These are phyloP conservation scores for Candida dajiaensis DNA, from an alignment of 805 yeast species.

Conservation along the genomic window DNA sequence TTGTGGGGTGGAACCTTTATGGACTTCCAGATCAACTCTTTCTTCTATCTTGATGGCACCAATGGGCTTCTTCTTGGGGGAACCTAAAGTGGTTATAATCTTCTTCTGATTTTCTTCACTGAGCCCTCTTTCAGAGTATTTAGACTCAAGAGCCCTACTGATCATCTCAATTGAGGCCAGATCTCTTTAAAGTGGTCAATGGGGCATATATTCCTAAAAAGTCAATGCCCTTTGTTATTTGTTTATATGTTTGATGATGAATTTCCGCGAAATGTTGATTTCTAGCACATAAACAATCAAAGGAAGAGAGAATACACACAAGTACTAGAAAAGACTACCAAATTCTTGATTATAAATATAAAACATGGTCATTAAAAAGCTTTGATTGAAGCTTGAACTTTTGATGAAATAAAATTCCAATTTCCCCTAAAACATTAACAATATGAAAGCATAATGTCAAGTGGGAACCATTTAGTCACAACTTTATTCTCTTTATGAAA, in stretches of 20 bases:
- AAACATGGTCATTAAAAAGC: constrained; percentile 6
- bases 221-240: background rate
- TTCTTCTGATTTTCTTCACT: constrained; percentile 11
- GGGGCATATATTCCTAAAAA: background rate
- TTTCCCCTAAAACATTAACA: constrained; percentile 1
- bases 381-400: background rate
- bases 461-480: background rate
- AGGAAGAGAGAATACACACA: no score
- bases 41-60: constrained; percentile 23
- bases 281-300: no score
- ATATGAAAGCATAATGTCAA: background rate
- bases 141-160: constrained; percentile 21
- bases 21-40: constrained; percentile 15
- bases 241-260: background rate
- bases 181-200: background rate
- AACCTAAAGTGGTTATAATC: constrained; percentile 14
- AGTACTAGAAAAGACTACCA: background rate
- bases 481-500: no score
- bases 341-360: background rate
- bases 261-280: no score
- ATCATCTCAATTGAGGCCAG: background rate
- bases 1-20: background rate
- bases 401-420: constrained; percentile 4
- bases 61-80: constrained; percentile 15
- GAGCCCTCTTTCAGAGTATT: constrained; percentile 19